A percentile compares a stretch with the other conserved stretches of the same genome.
Conservation (phyloP, 1,284 basidiomycete species). For the Apiotrichum mycotoxinovorans region DNA sequence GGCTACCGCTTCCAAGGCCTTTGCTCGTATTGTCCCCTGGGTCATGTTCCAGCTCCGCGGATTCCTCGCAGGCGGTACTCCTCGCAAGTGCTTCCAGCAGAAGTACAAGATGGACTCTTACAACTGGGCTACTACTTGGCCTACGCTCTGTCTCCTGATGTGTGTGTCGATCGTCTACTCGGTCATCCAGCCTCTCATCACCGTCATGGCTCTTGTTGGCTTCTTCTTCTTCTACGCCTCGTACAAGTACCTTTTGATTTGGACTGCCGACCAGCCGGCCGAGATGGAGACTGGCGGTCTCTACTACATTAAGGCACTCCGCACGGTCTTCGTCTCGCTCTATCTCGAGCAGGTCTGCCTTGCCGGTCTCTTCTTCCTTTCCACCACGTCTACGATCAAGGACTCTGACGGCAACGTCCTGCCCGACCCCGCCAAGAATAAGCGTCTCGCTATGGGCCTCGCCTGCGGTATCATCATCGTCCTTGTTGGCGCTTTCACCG, state of each 20-base stretch:
- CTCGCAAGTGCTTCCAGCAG: conserved; percentile 56
- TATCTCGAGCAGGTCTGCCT: conserved; percentile 48
- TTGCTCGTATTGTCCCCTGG: conserved; percentile 72
- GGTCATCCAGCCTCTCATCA: conserved; percentile 49
- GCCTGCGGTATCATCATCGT: conserved; percentile 48
- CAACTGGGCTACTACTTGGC: conserved; percentile 41
- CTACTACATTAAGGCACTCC: conserved; percentile 49
- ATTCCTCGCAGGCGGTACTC: conserved; percentile 79
- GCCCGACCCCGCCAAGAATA: too few relatives aligned
- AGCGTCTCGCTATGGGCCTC: conserved; percentile 35
- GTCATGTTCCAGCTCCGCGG: conserved; percentile 81
- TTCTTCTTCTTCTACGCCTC: conserved; percentile 44
- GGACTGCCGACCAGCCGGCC: conserved; percentile 48
- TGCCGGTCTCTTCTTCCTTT: conserved; percentile 48
- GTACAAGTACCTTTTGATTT: conserved; percentile 49
- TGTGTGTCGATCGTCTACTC: conserved; percentile 49
- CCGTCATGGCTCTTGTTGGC: conserved; percentile 38
- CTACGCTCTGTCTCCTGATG: conserved; percentile 42
- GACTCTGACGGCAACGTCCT: not conserved
- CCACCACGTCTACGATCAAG: conserved; percentile 30
- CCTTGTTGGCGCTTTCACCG: conserved; percentile 36
- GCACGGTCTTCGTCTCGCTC: conserved; percentile 48
- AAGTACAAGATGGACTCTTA: conserved; percentile 42
- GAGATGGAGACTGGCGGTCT: conserved; percentile 48
- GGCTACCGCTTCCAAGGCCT: conserved; percentile 69